A percentile compares a stretch with the other conserved stretches of the same genome.
phyloP scores from a whole-genome alignment of 164 flowering plant genomes.

The Chloranthus sessilifolius region DNA sequence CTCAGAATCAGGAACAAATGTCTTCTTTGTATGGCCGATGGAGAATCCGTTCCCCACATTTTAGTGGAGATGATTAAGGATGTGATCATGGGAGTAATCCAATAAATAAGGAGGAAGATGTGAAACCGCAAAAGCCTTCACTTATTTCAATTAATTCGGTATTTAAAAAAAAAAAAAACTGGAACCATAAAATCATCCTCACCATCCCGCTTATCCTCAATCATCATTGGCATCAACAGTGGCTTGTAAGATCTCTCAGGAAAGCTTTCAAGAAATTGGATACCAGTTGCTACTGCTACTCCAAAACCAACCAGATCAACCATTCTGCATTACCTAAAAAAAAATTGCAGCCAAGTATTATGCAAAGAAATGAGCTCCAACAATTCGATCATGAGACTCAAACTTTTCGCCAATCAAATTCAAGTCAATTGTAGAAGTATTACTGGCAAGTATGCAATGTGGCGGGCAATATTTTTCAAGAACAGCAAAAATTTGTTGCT shows the following conservation, averaged over 20 bases:
- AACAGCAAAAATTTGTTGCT: conserved; percentile 76
- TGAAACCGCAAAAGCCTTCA: too few species aligned
- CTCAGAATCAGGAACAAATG: too few species aligned
- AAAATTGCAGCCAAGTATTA: conserved; percentile 16
- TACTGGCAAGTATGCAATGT: conserved; percentile 78
- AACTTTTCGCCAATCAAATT: conserved; percentile 70
- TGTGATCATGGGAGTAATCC: too few species aligned
- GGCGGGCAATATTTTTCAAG: conserved; percentile 78
- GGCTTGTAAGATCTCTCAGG: conserved; percentile 68
- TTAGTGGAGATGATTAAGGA: too few species aligned
- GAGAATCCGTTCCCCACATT: too few species aligned
- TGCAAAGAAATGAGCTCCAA: conserved; percentile 96
- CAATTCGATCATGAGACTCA: conserved; percentile 61
- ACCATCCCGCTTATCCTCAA: conserved; percentile 77
- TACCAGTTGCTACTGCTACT: conserved; percentile 79
- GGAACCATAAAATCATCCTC: neutral
- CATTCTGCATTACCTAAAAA: conserved; percentile 42
- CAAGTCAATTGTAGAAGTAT: conserved; percentile 86
- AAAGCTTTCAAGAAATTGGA: conserved; percentile 53
- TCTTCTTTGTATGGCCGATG: too few species aligned
- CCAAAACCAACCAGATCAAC: conserved; percentile 82
- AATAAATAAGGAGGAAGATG: too few species aligned
- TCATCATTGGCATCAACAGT: conserved; percentile 63
- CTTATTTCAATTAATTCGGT: too few species aligned
- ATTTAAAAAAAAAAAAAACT: too few species aligned